Conservation (phyloP, 768 basidiomycete species). For the Leccinum subgranulosum region DNA sequence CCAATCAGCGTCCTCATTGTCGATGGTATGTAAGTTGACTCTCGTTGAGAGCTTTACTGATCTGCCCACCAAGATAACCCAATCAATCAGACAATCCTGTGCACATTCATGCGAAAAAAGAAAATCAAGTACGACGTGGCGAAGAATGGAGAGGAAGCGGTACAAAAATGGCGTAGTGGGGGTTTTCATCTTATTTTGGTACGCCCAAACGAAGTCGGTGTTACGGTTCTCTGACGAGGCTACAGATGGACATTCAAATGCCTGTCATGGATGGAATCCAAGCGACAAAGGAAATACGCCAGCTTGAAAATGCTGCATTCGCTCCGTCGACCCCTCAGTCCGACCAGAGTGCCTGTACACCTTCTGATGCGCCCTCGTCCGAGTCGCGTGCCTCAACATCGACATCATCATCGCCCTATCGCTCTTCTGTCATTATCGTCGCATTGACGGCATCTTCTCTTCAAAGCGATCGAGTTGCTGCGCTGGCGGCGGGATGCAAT, state of each 20-base stretch:
- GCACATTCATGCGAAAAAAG: slow-evolving; percentile 96
- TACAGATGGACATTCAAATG: slow-evolving; percentile 99
- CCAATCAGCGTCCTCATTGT: slow-evolving; percentile 98
- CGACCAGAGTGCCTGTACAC: slow-evolving; percentile 45
- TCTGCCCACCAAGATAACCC: slow-evolving; percentile 74
- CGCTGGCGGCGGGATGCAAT: slow-evolving; percentile 98
- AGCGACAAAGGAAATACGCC: slow-evolving; percentile 93
- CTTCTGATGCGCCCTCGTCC: slow-evolving; percentile 49
- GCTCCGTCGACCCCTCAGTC: slow-evolving; percentile 66
- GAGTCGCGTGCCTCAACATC: slow-evolving; percentile 43
- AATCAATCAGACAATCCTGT: slow-evolving; percentile 96
- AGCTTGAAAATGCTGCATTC: slow-evolving; percentile 72
- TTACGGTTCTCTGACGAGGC: slow-evolving; percentile 10
- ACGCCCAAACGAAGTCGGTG: slow-evolving; percentile 28
- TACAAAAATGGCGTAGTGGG: slow-evolving; percentile 91
- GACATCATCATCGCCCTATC: slow-evolving; percentile 61
- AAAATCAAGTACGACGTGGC: slow-evolving; percentile 94
- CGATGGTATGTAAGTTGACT: slow-evolving; percentile 62
- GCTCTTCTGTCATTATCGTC: slow-evolving; percentile 96
- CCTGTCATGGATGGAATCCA: slow-evolving; percentile 98
- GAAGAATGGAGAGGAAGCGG: slow-evolving; percentile 92
- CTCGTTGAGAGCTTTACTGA: slow-evolving; percentile 10
- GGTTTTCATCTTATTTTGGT: slow-evolving; percentile 95
- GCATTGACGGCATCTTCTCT: slow-evolving; percentile 96
- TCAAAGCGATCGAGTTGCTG: slow-evolving; percentile 92